Base-by-base conservation (phyloP, 305 asterid genomes). In the Salvia sclarea region DNA sequence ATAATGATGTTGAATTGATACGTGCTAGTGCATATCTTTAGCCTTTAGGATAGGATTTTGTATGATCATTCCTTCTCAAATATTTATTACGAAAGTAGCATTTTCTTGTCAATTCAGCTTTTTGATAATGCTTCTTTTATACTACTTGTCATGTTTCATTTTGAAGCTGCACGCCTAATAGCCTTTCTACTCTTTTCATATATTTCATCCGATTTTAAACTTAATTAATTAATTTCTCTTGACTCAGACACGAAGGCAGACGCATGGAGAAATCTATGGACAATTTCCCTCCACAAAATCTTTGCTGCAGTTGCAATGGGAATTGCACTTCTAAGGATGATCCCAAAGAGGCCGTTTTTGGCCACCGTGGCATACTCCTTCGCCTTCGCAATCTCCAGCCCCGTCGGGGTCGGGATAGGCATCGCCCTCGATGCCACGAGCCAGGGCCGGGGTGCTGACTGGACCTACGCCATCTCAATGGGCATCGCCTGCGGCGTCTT, bases 251-350 rank as follows among this genome's bases (percentile, higher is more conserved):
- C 78, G 0, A 88, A 90, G 78, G 76, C 71, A 6, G 93, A 88
- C 40, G 96, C 97, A 70, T 92, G 98, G 98, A 83, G 89, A 72
- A 85, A 81, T 55, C 83, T 90, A 44, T 92, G 97, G 98, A 88
- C 96, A 41, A 88, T 90, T 8, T 88, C 95, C 28, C 82, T 90
- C 0, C 98, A 92, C 91, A 90, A 92, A 83, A 81, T 92, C 64
- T 90, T 92, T 44, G 98, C 98, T 10, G 98, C 98, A 1, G 66
- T 92, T 8, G 96, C 96, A 50, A 92, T 92, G 97, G 97, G 97
- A 0, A 92, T 92, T 28, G 98, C 98, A 49, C 91, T 92, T 31
- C 84, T 92, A 17, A 88, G 77, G 63, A 79, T 92, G 97, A 88
- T 90, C 14, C 98, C 98, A 9, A 92, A 86, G 85, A 83, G 97